Percentiles rank a stretch among this genome's conserved stretches.
phyloP scores from a whole-genome alignment of 2,329 filamentous ascomycete genomes.

The Cytospora paraplurivora region DNA sequence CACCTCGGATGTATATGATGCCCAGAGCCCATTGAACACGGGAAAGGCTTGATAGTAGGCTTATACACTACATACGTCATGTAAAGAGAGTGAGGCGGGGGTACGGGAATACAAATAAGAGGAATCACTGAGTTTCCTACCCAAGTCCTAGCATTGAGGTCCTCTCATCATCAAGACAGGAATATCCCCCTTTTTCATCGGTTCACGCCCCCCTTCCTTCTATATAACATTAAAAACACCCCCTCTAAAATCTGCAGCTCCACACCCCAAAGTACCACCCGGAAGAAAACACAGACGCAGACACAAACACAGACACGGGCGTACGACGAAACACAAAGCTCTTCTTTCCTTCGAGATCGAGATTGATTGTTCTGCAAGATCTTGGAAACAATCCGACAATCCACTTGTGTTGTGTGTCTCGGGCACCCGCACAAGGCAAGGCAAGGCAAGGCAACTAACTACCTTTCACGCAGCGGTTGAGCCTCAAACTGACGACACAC shows the following conservation, averaged over 20 bases:
- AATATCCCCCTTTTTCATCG: not conserved
- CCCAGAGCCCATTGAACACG: conserved; percentile 64
- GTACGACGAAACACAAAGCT: conserved; percentile 26
- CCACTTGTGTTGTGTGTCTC: conserved; percentile 18
- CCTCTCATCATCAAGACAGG: not conserved
- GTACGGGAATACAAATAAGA: no score
- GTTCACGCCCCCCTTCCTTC: not conserved
- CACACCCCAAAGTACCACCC: not conserved
- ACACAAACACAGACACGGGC: not conserved
- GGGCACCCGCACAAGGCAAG: conserved; percentile 6
- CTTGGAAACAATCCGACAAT: conserved; percentile 12
- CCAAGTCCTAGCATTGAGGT: no score
- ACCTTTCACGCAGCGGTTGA: conserved; percentile 7
- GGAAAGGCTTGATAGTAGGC: conserved; percentile 39
- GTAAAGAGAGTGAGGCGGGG: no score
- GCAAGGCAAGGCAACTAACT: not conserved
- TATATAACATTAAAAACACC: not conserved
- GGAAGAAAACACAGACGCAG: conserved; percentile 4
- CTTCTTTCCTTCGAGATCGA: conserved; percentile 4
- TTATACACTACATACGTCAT: not conserved
- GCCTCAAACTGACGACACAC: conserved; percentile 18
- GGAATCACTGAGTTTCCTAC: no score
- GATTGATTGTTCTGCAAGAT: conserved; percentile 21
- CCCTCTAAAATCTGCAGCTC: not conserved
- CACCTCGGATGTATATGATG: conserved; percentile 59